Percentiles rank a stretch among this genome's conserved stretches.
These are phyloP conservation scores for Alternaria arbusti DNA, from an alignment of 2,329 filamentous ascomycete species.

Conservation along the genomic window DNA sequence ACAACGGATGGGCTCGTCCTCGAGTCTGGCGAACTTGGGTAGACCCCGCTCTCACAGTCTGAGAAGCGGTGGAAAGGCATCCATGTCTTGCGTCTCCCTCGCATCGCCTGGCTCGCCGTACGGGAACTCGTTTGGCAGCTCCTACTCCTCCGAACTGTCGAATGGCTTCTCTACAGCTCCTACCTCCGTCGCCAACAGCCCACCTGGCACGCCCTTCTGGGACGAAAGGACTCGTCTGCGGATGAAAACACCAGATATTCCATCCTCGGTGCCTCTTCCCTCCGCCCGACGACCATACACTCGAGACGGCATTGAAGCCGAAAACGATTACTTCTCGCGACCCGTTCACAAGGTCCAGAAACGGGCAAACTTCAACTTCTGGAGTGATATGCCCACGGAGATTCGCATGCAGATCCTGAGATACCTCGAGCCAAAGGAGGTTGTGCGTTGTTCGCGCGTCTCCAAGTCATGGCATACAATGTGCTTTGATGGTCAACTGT, in stretches of 20 bases:
- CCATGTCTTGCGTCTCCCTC: slow-evolving; percentile 69
- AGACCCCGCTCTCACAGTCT: slow-evolving; percentile 72
- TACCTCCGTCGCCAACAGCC: slow-evolving; percentile 58
- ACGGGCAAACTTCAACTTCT: slow-evolving; percentile 68
- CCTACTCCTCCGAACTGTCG: slow-evolving; percentile 63
- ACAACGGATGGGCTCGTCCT: slow-evolving; percentile 81
- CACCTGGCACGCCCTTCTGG: slow-evolving; percentile 56
- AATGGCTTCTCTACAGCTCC: slow-evolving; percentile 63
- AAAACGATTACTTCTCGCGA: slow-evolving; percentile 57
- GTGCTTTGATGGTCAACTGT: slow-evolving; percentile 95
- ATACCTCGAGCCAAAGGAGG: slow-evolving; percentile 78
- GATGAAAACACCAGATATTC: slow-evolving; percentile 59
- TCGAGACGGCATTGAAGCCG: slow-evolving; percentile 47
- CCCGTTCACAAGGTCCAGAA: slow-evolving; percentile 44
- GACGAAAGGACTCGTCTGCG: slow-evolving; percentile 63
- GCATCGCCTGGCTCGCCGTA: slow-evolving; percentile 59
- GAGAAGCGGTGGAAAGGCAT: slow-evolving; percentile 66
- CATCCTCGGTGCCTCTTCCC: slow-evolving; percentile 68
- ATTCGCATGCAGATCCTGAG: slow-evolving; percentile 78
- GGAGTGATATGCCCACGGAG: slow-evolving; percentile 82
- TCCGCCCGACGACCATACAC: slow-evolving; percentile 63
- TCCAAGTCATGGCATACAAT: slow-evolving; percentile 79
- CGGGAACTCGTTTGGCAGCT: slow-evolving; percentile 60
- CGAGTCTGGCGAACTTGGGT: slow-evolving; percentile 69
- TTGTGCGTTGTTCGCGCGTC: slow-evolving; percentile 78